Evolutionary conservation across 202 grass and related monocot species (phyloP).

Genomic region (Carex arenaria): DNA sequence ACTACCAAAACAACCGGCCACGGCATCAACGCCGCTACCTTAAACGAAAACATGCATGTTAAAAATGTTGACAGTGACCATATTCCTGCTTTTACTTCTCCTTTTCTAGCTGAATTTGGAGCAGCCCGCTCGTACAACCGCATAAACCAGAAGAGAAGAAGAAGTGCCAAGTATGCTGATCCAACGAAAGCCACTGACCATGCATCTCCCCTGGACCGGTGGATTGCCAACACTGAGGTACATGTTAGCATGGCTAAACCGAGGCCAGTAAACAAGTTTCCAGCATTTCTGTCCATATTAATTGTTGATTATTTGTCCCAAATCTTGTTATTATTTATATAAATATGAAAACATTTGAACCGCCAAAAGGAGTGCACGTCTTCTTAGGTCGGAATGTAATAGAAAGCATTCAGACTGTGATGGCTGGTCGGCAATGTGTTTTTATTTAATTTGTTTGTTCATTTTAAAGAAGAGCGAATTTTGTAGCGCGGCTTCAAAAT

Average conservation of each 20-base stretch:
- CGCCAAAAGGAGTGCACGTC: too few species aligned
- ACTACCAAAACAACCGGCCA: constrained; percentile 15
- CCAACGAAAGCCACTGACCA: not conserved
- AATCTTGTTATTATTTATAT: too few species aligned
- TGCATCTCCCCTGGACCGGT: not conserved
- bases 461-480: too few species aligned
- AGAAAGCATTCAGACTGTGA: too few species aligned
- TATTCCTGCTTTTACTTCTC: constrained; percentile 17
- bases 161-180: not conserved
- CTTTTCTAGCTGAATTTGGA: not conserved
- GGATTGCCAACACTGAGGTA: not conserved
- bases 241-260: too few species aligned
- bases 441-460: too few species aligned
- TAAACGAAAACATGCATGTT: constrained; percentile 49
- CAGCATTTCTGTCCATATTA: too few species aligned
- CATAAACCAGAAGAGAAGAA: constrained; percentile 12
- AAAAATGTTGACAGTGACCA: constrained; percentile 43
- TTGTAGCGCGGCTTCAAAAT: too few species aligned
- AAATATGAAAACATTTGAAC: too few species aligned
- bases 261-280: not conserved
- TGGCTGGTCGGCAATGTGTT: too few species aligned
- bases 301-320: too few species aligned
- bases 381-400: too few species aligned
- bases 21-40: constrained; percentile 51
- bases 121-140: not conserved